Conservation (phyloP, 2,329 filamentous ascomycete genomes). For the Colletotrichum musae region DNA sequence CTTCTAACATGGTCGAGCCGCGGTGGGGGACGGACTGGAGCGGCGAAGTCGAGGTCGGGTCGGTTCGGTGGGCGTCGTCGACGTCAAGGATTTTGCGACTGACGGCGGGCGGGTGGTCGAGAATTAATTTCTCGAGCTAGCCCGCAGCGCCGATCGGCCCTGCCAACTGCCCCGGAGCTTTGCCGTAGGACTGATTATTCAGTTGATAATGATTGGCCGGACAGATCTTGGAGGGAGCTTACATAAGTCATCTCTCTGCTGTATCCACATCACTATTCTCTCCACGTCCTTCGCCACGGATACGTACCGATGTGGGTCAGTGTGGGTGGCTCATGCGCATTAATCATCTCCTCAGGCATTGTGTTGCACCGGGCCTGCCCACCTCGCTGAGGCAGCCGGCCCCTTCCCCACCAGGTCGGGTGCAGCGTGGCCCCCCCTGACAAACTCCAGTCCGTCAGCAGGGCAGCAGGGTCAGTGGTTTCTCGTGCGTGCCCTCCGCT, state of each 20-base stretch:
- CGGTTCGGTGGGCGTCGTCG: slow-evolving; percentile 26
- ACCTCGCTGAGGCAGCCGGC: slow-evolving; percentile 4
- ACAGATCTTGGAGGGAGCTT: not conserved
- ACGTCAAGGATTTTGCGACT: slow-evolving; percentile 39
- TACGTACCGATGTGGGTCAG: not conserved
- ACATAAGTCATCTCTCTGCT: not conserved
- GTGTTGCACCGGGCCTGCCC: not conserved
- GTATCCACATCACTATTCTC: no score
- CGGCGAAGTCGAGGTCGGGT: slow-evolving; percentile 47
- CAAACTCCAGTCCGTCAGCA: not conserved
- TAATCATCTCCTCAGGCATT: slow-evolving; percentile 8
- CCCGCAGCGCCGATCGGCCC: not conserved
- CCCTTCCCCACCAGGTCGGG: not conserved
- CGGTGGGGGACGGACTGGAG: slow-evolving; percentile 46
- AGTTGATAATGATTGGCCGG: not conserved
- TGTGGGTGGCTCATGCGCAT: not conserved
- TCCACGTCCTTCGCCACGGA: not conserved
- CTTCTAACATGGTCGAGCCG: slow-evolving; percentile 31
- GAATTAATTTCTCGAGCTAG: slow-evolving; percentile 26
- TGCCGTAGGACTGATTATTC: slow-evolving; percentile 7
- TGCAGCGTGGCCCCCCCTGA: no score
- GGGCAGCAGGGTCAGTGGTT: not conserved
- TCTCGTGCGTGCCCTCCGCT: slow-evolving; percentile 6
- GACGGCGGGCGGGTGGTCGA: slow-evolving; percentile 8
- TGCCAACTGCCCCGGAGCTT: slow-evolving; percentile 20